A percentile compares a stretch with the other conserved stretches of the same genome.
These are phyloP conservation scores for Alternaria sp. DNA, from an alignment of 2,329 filamentous ascomycete species.

Conservation along the genomic window DNA sequence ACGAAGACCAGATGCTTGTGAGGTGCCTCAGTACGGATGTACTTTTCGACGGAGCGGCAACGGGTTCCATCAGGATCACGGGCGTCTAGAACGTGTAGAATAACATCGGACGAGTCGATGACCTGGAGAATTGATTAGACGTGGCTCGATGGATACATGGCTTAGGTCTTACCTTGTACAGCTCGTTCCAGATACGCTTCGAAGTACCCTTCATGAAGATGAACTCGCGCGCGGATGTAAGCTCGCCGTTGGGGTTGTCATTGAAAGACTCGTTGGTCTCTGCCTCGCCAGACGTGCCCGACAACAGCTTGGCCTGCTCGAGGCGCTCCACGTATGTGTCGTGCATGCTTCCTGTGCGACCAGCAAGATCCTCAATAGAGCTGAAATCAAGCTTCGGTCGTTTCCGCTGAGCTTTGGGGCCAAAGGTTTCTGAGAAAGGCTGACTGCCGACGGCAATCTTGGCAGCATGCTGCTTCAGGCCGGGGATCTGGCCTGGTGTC, in stretches of 20 bases:
- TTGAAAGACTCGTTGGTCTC: constrained; percentile 52
- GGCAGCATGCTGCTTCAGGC: constrained; percentile 88
- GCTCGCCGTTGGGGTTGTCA: constrained; percentile 51
- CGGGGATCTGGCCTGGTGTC: constrained; percentile 77
- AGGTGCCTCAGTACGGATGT: constrained; percentile 88
- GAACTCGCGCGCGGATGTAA: constrained; percentile 64
- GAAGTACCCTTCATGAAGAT: constrained; percentile 96
- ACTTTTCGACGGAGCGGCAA: constrained; percentile 91
- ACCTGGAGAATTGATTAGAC: constrained; percentile 2
- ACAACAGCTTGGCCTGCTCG: constrained; percentile 80
- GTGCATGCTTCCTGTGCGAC: constrained; percentile 80
- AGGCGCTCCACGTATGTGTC: constrained; percentile 81
- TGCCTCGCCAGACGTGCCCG: constrained; percentile 71
- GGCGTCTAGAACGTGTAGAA: constrained; percentile 68
- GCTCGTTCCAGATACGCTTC: constrained; percentile 84
- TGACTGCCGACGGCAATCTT: constrained; percentile 92
- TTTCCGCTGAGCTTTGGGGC: constrained; percentile 92
- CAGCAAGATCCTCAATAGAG: constrained; percentile 82
- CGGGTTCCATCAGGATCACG: constrained; percentile 71
- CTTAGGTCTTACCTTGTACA: constrained; percentile 76
- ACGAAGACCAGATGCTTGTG: constrained; percentile 96
- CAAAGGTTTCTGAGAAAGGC: constrained; percentile 89
- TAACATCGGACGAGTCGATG: constrained; percentile 93
- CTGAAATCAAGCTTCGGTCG: constrained; percentile 87
- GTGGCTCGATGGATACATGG: neutral